phyloP scores from a whole-genome alignment of 192 early-diverging fungal genomes.

The Coemansia sp. region DNA sequence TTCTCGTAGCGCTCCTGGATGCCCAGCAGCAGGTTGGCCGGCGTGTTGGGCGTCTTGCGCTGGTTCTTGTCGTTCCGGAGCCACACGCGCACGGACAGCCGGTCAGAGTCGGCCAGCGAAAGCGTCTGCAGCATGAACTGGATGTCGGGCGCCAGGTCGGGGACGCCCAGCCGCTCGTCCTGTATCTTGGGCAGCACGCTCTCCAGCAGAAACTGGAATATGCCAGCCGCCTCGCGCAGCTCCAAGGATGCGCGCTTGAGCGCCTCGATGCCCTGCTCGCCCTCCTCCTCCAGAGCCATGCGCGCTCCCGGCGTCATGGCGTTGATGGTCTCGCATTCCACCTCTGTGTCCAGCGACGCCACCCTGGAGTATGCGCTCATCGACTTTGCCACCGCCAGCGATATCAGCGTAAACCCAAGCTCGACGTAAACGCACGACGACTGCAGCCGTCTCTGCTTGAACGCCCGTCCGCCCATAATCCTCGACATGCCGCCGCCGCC shows the following conservation, averaged over 20 bases:
- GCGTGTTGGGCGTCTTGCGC: constrained; percentile 44
- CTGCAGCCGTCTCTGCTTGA: constrained; percentile 47
- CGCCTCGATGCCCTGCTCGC: constrained; percentile 39
- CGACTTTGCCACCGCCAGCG: constrained; percentile 47
- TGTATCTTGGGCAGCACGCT: constrained; percentile 35
- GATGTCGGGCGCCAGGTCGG: constrained; percentile 47
- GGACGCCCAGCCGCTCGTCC: constrained; percentile 28
- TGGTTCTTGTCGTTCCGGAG: constrained; percentile 45
- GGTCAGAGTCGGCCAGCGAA: constrained; percentile 49
- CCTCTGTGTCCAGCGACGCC: constrained; percentile 44
- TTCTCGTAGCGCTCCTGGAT: constrained; percentile 50
- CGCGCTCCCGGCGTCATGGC: constrained; percentile 38
- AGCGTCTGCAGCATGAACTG: constrained; percentile 53
- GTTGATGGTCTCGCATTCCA: constrained; percentile 48
- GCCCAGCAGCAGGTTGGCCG: constrained; percentile 45
- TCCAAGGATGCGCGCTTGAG: constrained; percentile 47
- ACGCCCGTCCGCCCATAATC: constrained; percentile 19
- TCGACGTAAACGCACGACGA: constrained; percentile 46
- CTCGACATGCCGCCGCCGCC: constrained; percentile 3
- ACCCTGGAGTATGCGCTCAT: constrained; percentile 52
- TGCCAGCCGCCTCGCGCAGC: constrained; percentile 45
- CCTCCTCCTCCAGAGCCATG: constrained; percentile 28
- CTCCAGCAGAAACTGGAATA: constrained; percentile 48
- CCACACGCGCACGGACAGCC: constrained; percentile 51
- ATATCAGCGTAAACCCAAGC: constrained; percentile 42